Conservation (phyloP, 148 eudicot genomes). For the Vaccinium vitisidaea region DNA sequence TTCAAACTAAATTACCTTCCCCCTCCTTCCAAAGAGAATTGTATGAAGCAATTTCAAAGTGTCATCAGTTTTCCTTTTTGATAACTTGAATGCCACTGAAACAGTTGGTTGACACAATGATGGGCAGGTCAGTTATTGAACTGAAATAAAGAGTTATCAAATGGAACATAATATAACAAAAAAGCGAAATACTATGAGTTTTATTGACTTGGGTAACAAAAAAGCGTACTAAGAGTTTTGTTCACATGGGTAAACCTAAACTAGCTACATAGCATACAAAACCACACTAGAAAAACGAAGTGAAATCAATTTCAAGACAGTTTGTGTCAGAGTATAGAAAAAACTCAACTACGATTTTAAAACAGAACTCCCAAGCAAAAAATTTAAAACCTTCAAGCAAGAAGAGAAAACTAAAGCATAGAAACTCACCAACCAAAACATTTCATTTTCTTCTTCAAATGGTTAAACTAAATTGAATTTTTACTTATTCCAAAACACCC, state of each 20-base stretch:
- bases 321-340: background rate
- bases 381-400: background rate
- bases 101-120: constrained; percentile 13
- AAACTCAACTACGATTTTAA: background rate
- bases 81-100: constrained; percentile 84
- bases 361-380: background rate
- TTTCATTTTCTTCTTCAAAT: background rate
- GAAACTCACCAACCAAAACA: background rate
- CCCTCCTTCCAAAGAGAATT: constrained; percentile 79
- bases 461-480: background rate
- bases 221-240: too few relatives aligned
- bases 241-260: background rate
- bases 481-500: background rate
- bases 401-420: background rate
- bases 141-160: constrained; percentile 7
- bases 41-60: constrained; percentile 69
- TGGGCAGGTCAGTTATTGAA: background rate
- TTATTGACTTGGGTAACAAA: background rate
- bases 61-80: constrained; percentile 75
- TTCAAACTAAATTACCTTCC: constrained; percentile 54
- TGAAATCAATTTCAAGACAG: background rate
- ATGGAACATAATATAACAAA: background rate
- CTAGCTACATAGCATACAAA: background rate
- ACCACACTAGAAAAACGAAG: background rate
- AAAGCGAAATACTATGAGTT: background rate